These are phyloP conservation scores for Tuber borchii DNA, from an alignment of 495 filamentous ascomycete species.

Conservation along the genomic window DNA sequence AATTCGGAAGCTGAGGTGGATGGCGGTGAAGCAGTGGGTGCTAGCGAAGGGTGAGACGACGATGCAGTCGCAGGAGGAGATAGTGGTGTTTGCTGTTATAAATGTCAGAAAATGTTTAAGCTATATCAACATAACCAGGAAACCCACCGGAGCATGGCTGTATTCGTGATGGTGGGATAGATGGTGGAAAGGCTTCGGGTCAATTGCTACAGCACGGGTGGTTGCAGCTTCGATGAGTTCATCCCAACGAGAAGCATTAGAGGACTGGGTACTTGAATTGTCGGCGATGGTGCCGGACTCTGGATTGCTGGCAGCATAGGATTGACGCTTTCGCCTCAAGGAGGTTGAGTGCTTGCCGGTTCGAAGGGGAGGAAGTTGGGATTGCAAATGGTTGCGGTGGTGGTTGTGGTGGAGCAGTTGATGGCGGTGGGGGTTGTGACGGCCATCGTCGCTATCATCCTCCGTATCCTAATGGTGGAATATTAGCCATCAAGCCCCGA, in stretches of 20 bases:
- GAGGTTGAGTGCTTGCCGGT: constrained; percentile 12
- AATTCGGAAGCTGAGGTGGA: constrained; percentile 30
- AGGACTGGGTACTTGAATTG: constrained; percentile 35
- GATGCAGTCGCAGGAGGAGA: constrained; percentile 35
- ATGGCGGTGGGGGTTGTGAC: constrained; percentile 1
- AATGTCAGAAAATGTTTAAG: constrained; percentile 32
- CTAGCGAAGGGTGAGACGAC: constrained; percentile 25
- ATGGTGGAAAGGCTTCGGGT: constrained; percentile 29
- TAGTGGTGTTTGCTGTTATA: constrained; percentile 31
- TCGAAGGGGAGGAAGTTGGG: background rate
- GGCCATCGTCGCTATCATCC: constrained; percentile 3
- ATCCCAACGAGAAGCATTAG: constrained; percentile 37
- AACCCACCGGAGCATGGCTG: constrained; percentile 30
- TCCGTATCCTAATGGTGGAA: background rate
- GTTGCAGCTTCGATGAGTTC: constrained; percentile 41
- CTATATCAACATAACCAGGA: constrained; percentile 26
- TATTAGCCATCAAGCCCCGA: background rate
- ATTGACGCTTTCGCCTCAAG: constrained; percentile 38
- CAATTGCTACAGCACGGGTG: constrained; percentile 31
- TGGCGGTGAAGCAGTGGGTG: constrained; percentile 23
- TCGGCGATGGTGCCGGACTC: constrained; percentile 7
- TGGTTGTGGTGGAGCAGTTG: constrained; percentile 29
- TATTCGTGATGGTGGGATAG: constrained; percentile 33
- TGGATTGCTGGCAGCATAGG: constrained; percentile 23
- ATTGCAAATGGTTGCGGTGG: constrained; percentile 11